Evolutionary conservation across 73 alveolate species (phyloP).

Genomic region (Paramecium tetraurelia): DNA sequence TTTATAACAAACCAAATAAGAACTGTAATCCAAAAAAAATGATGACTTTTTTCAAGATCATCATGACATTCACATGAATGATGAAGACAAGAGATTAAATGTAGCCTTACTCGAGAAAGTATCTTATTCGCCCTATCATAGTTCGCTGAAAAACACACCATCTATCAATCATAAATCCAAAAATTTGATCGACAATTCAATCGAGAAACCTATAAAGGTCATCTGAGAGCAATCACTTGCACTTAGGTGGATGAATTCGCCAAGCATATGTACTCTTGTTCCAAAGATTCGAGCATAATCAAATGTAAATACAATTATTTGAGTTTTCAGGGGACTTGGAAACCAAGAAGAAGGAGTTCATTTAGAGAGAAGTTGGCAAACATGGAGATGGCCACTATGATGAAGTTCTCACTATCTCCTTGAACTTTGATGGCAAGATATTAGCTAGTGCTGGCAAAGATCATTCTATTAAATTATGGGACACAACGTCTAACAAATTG

Average conservation of each 20-base stretch:
- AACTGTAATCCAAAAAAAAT: background rate
- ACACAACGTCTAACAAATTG: slow-evolving; percentile 1
- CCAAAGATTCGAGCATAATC: slow-evolving; percentile 56
- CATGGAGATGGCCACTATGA: slow-evolving; percentile 9
- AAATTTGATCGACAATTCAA: slow-evolving; percentile 35
- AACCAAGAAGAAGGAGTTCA: slow-evolving; percentile 37
- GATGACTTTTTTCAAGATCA: background rate
- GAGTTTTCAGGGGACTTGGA: background rate
- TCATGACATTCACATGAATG: slow-evolving; percentile 23
- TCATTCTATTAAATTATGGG: slow-evolving; percentile 64
- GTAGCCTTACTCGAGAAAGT: slow-evolving; percentile 44
- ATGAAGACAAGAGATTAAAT: slow-evolving; percentile 39
- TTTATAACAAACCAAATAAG: slow-evolving; percentile 50
- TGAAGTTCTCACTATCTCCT: slow-evolving; percentile 10
- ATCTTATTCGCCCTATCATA: background rate
- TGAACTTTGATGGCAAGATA: slow-evolving; percentile 50
- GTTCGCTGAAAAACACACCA: slow-evolving; percentile 58
- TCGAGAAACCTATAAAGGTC: slow-evolving; percentile 51
- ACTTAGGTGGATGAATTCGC: slow-evolving; percentile 50
- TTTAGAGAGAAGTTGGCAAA: background rate
- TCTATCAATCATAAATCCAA: background rate
- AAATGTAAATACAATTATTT: slow-evolving; percentile 15
- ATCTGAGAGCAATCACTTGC: slow-evolving; percentile 50
- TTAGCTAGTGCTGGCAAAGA: slow-evolving; percentile 62
- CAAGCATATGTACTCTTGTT: slow-evolving; percentile 26